Evolutionary conservation across 2,329 filamentous ascomycete genomes (phyloP).

Genomic region (Sordariomycetes sp.): DNA sequence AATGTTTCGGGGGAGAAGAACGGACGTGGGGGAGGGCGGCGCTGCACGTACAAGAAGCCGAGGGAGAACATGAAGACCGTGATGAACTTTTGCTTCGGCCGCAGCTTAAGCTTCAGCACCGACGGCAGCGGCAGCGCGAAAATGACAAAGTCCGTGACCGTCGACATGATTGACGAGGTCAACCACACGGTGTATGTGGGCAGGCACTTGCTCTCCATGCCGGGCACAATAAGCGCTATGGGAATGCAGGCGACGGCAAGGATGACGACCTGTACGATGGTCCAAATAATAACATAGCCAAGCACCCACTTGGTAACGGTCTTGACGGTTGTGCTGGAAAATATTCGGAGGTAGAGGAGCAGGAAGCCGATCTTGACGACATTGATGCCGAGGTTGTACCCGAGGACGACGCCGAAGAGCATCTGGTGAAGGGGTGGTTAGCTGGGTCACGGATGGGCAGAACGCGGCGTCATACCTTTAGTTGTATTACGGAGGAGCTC

Average conservation of each 20-base stretch:
- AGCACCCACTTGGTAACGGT: conserved; percentile 16
- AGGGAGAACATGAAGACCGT: conserved; percentile 16
- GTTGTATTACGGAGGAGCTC: conserved; percentile 10
- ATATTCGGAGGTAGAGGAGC: conserved; percentile 19
- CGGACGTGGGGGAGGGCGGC: background rate
- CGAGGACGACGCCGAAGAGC: conserved; percentile 13
- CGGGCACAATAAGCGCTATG: conserved; percentile 13
- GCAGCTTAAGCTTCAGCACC: conserved; percentile 14
- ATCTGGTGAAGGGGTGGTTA: conserved; percentile 8
- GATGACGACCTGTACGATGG: conserved; percentile 12
- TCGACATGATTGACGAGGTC: conserved; percentile 15
- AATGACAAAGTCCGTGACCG: conserved; percentile 16
- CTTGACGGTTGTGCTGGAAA: conserved; percentile 10
- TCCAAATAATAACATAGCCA: conserved; percentile 14
- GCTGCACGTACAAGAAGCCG: conserved; percentile 16
- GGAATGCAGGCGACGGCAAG: conserved; percentile 17
- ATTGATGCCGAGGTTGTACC: conserved; percentile 19
- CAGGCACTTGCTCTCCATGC: conserved; percentile 14
- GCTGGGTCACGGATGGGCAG: background rate
- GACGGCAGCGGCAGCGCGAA: conserved; percentile 16
- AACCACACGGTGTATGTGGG: conserved; percentile 18
- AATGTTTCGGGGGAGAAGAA: background rate
- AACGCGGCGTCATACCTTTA: conserved; percentile 10
- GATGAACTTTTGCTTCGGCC: conserved; percentile 13
- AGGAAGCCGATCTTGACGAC: conserved; percentile 18